Conservation (phyloP, 768 basidiomycete species). For the Hericium alpestre region DNA sequence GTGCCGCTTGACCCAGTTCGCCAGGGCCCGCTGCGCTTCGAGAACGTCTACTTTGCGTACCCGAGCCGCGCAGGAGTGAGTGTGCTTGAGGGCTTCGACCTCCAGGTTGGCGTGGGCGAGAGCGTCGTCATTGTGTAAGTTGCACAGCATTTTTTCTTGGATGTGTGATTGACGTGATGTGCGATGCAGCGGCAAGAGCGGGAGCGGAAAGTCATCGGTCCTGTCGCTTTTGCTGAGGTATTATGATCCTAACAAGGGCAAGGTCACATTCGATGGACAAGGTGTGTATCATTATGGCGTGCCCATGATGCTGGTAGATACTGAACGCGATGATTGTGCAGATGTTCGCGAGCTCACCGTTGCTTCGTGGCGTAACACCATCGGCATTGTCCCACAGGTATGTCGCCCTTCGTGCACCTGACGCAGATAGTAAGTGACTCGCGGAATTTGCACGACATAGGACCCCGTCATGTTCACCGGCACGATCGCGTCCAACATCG, state of each 20-base stretch:
- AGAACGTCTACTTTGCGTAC: constrained; percentile 81
- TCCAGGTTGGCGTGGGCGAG: constrained; percentile 74
- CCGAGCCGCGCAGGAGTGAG: constrained; percentile 74
- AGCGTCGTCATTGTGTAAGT: constrained; percentile 88
- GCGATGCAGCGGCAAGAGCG: constrained; percentile 67
- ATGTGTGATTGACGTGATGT: neutral
- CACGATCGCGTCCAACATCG: constrained; percentile 91
- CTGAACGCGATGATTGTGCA: constrained; percentile 17
- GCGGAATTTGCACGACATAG: constrained; percentile 12
- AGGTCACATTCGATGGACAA: constrained; percentile 76
- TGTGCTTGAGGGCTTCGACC: constrained; percentile 73
- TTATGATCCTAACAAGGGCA: constrained; percentile 80
- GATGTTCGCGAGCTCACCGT: constrained; percentile 83
- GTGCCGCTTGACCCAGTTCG: constrained; percentile 40
- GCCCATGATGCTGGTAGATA: neutral
- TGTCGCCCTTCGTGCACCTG: neutral
- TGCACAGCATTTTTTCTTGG: neutral
- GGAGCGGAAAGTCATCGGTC: constrained; percentile 88
- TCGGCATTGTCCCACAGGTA: constrained; percentile 89
- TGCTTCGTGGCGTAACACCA: constrained; percentile 77
- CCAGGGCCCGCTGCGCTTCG: constrained; percentile 68
- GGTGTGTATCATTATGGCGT: constrained; percentile 31
- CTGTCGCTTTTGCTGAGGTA: constrained; percentile 81
- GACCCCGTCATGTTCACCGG: constrained; percentile 87
- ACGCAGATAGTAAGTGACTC: neutral